Evolutionary conservation across 2,329 filamentous ascomycete species (phyloP).

Genomic region (Biscogniauxia mediterranea): DNA sequence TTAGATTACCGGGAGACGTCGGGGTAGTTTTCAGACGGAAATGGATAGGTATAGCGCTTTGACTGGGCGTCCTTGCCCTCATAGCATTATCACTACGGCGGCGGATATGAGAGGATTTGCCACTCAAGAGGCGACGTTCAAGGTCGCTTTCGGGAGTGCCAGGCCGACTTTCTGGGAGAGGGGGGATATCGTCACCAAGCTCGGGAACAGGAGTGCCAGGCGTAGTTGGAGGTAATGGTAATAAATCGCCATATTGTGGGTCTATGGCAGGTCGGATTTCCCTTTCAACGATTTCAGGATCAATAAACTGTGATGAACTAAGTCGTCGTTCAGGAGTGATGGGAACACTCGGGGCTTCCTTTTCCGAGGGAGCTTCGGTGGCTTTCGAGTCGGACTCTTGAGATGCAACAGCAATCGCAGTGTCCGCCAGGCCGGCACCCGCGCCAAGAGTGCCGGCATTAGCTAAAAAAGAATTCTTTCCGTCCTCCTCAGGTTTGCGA

Average conservation of each 20-base stretch:
- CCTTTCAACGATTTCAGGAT: slow-evolving; percentile 58
- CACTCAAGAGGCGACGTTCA: slow-evolving; percentile 33
- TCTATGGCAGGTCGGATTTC: slow-evolving; percentile 65
- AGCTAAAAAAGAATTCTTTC: slow-evolving; percentile 67
- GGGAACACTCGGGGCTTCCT: slow-evolving; percentile 33
- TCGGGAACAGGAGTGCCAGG: slow-evolving; percentile 46
- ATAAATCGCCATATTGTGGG: slow-evolving; percentile 62
- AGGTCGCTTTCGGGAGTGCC: slow-evolving; percentile 51
- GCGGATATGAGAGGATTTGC: slow-evolving; percentile 44
- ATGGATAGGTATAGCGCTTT: slow-evolving; percentile 57
- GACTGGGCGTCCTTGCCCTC: slow-evolving; percentile 52
- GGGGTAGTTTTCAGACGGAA: slow-evolving; percentile 44
- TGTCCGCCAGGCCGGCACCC: slow-evolving; percentile 63
- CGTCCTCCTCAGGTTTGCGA: slow-evolving; percentile 36
- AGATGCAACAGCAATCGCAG: slow-evolving; percentile 42
- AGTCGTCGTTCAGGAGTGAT: slow-evolving; percentile 21
- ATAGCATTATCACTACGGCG: slow-evolving; percentile 49
- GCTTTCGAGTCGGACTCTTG: slow-evolving; percentile 44
- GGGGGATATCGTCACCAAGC: slow-evolving; percentile 42
- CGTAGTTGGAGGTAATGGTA: slow-evolving; percentile 61
- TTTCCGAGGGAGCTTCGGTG: slow-evolving; percentile 43
- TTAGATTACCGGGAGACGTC: slow-evolving; percentile 38
- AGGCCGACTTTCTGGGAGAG: slow-evolving; percentile 60
- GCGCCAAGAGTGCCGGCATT: slow-evolving; percentile 68
- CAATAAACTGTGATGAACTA: slow-evolving; percentile 38